These are phyloP conservation scores for Phoma herbarum DNA, from an alignment of 2,329 filamentous ascomycete species.

Conservation along the genomic window DNA sequence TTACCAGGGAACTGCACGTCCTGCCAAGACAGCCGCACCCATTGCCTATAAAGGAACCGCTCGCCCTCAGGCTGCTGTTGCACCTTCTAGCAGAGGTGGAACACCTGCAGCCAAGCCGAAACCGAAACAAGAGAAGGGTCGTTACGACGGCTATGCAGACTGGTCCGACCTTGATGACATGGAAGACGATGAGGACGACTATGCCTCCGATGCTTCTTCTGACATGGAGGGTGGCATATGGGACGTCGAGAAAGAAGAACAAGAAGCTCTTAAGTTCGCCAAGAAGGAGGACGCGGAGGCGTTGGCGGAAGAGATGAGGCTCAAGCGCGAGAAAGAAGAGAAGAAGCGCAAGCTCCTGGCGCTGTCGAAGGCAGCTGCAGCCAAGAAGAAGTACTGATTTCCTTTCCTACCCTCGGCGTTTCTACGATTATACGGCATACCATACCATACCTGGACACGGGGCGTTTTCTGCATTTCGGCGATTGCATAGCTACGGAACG, in stretches of 20 bases:
- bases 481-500: constrained; percentile 47
- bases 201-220: constrained; percentile 72
- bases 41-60: constrained; percentile 52
- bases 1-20: constrained; percentile 60
- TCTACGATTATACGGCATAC: constrained; percentile 42
- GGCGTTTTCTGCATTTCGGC: constrained; percentile 38
- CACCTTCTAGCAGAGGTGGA: constrained; percentile 37
- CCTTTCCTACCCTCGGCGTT: constrained; percentile 34
- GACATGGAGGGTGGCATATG: constrained; percentile 82
- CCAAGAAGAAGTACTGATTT: constrained; percentile 43
- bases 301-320: constrained; percentile 62
- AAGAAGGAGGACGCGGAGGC: constrained; percentile 73
- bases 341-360: constrained; percentile 46
- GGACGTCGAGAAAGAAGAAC: constrained; percentile 78
- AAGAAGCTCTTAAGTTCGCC: constrained; percentile 67
- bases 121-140: constrained; percentile 44
- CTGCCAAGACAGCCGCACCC: constrained; percentile 47
- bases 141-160: constrained; percentile 49
- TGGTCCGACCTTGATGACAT: constrained; percentile 54
- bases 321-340: constrained; percentile 48
- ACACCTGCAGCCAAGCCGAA: constrained; percentile 43
- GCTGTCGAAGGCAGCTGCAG: constrained; percentile 41
- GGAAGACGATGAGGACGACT: constrained; percentile 66
- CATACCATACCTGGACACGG: constrained; percentile 26
- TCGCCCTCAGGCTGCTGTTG: constrained; percentile 34